These are phyloP conservation scores for Brassica balearica DNA, from an alignment of 441 rosid genomes.

Conservation along the genomic window DNA sequence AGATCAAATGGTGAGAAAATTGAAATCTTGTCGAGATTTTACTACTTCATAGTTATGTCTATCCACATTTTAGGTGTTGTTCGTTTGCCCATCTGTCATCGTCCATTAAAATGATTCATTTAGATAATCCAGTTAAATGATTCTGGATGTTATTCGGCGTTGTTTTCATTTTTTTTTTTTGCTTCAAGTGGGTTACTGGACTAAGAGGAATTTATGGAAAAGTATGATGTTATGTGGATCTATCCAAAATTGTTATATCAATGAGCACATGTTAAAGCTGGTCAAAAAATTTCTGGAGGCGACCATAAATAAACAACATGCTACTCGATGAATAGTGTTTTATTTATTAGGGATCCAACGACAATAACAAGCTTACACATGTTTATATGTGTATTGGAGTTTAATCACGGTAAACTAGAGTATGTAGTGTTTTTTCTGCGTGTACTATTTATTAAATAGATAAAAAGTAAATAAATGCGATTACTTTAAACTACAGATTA, in stretches of 20 bases:
- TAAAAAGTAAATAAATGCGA: background rate
- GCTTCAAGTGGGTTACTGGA: background rate
- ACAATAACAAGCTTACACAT: constrained; percentile 11
- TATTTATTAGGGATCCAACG: background rate
- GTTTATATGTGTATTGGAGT: background rate
- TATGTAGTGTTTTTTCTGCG: background rate
- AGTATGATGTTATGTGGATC: background rate
- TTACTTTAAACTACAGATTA: constrained; percentile 12
- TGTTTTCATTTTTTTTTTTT: background rate
- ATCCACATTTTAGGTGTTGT: too few relatives aligned
- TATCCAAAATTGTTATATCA: background rate
- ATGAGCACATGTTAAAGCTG: background rate
- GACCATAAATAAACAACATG: constrained; percentile 7
- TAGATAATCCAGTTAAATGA: too few relatives aligned
- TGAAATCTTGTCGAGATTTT: background rate
- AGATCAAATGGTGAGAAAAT: background rate
- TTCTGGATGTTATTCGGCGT: too few relatives aligned
- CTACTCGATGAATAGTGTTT: background rate
- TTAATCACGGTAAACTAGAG: background rate
- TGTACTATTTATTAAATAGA: background rate
- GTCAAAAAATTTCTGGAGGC: background rate
- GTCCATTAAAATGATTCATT: too few relatives aligned
- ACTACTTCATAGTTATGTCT: background rate
- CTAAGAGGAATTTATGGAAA: background rate
- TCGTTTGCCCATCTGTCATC: too few relatives aligned